These are phyloP conservation scores for Allomyces macrogynus DNA, from an alignment of 192 early-diverging fungal species.

Conservation along the genomic window DNA sequence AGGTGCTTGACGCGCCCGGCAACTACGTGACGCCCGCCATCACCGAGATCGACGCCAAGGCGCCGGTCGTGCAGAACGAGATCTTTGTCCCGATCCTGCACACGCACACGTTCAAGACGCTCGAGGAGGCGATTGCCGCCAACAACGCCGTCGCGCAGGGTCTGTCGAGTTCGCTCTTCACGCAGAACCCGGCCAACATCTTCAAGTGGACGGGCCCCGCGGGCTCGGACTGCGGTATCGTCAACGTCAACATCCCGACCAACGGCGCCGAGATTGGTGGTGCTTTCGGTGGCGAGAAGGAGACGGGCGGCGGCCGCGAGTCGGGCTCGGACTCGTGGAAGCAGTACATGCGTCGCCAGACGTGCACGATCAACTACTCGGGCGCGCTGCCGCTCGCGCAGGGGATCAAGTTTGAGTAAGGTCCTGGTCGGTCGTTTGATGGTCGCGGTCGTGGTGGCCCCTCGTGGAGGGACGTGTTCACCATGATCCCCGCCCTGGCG, in stretches of 20 bases:
- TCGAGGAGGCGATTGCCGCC: slow-evolving; percentile 66
- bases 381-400: slow-evolving; percentile 76
- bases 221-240: slow-evolving; percentile 80
- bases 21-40: slow-evolving; percentile 89
- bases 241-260: slow-evolving; percentile 91
- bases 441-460: too few species aligned
- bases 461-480: too few species aligned
- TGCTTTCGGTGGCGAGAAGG: slow-evolving; percentile 95
- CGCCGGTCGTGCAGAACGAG: slow-evolving; percentile 72
- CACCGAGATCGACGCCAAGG: slow-evolving; percentile 49
- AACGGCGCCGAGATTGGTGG: slow-evolving; percentile 95
- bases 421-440: too few species aligned
- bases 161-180: slow-evolving; percentile 67
- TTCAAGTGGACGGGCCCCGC: slow-evolving; percentile 84
- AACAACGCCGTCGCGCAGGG: slow-evolving; percentile 87
- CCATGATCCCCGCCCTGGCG: too few species aligned
- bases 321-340: slow-evolving; percentile 86
- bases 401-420: slow-evolving; percentile 84
- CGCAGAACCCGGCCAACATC: slow-evolving; percentile 49
- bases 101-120: slow-evolving; percentile 50
- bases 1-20: slow-evolving; percentile 47
- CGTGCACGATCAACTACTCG: slow-evolving; percentile 72
- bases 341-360: slow-evolving; percentile 66
- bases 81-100: slow-evolving; percentile 89
- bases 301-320: slow-evolving; percentile 84